A percentile compares a stretch with the other conserved stretches of the same genome.
Conservation (phyloP, 345 rosid genomes). For the Citrus unshiu region DNA sequence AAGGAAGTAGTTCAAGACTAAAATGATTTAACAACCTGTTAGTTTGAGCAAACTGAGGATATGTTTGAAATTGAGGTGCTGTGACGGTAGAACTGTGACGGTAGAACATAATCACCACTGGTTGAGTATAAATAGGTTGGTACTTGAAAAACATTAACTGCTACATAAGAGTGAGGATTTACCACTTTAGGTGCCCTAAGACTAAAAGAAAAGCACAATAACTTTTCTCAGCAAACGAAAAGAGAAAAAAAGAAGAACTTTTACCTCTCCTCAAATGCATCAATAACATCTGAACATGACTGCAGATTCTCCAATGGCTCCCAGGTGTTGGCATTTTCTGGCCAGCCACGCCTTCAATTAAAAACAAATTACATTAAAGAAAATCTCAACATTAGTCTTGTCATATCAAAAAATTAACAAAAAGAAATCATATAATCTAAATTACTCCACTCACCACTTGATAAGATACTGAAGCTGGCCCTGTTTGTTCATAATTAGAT, state of each 20-base stretch:
- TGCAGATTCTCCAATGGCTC: slow-evolving; percentile 93
- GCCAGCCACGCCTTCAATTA: slow-evolving; percentile 93
- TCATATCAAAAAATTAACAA: not conserved
- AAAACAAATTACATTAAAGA: not conserved
- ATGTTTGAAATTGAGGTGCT: too few relatives aligned
- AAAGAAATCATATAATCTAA: not conserved
- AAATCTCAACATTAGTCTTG: not conserved
- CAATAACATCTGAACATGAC: slow-evolving; percentile 91
- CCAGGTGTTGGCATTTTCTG: slow-evolving; percentile 95
- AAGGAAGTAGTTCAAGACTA: not conserved
- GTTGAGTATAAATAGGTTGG: too few relatives aligned
- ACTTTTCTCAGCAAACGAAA: not conserved
- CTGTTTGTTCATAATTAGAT: slow-evolving; percentile 30
- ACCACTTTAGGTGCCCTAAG: not conserved
- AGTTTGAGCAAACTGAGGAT: not conserved
- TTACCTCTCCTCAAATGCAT: slow-evolving; percentile 91
- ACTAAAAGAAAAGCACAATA: not conserved
- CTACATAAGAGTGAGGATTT: too few relatives aligned
- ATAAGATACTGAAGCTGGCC: slow-evolving; percentile 94
- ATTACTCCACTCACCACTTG: slow-evolving; percentile 67
- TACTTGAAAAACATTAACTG: too few relatives aligned
- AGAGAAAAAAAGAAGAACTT: slow-evolving; percentile 2
- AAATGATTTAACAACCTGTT: not conserved
- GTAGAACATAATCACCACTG: too few relatives aligned
- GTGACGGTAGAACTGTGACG: too few relatives aligned